Conservation (phyloP, 2,329 filamentous ascomycete species). For the Trichoderma koningii region DNA sequence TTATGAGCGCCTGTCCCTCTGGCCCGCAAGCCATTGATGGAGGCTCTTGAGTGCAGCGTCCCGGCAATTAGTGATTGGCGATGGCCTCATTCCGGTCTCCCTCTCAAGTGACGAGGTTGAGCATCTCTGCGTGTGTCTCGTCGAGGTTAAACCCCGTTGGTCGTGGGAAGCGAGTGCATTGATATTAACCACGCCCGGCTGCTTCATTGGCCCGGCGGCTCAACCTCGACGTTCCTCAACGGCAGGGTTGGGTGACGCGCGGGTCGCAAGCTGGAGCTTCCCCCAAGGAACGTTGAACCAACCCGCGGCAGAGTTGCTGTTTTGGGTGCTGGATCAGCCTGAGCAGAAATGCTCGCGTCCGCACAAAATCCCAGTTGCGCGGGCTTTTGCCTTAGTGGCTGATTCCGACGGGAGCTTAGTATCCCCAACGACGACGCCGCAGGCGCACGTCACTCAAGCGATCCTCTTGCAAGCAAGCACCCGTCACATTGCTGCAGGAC, state of each 20-base stretch:
- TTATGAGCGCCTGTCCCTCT: background rate
- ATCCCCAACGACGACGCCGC: slow-evolving; percentile 20
- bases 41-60: slow-evolving; percentile 7
- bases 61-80: background rate
- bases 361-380: slow-evolving; percentile 12
- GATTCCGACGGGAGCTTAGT: slow-evolving; percentile 8
- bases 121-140: background rate
- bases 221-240: slow-evolving; percentile 1
- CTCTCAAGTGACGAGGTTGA: slow-evolving; percentile 10
- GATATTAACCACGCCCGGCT: background rate
- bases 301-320: slow-evolving; percentile 18
- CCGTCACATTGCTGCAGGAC: background rate
- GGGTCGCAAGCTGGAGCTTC: slow-evolving; percentile 14
- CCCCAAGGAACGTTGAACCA: background rate
- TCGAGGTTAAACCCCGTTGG: background rate
- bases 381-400: slow-evolving; percentile 20
- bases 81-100: background rate
- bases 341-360: slow-evolving; percentile 14
- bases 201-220: slow-evolving; percentile 11
- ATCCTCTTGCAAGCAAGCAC: background rate
- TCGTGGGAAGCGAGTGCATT: background rate
- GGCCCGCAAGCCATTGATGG: background rate
- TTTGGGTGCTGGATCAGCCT: slow-evolving; percentile 21
- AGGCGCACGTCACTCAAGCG: slow-evolving; percentile 10
- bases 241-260: slow-evolving; percentile 12